Evolutionary conservation across 805 yeast species (phyloP).

Genomic region (Geotrichum ghanense): DNA sequence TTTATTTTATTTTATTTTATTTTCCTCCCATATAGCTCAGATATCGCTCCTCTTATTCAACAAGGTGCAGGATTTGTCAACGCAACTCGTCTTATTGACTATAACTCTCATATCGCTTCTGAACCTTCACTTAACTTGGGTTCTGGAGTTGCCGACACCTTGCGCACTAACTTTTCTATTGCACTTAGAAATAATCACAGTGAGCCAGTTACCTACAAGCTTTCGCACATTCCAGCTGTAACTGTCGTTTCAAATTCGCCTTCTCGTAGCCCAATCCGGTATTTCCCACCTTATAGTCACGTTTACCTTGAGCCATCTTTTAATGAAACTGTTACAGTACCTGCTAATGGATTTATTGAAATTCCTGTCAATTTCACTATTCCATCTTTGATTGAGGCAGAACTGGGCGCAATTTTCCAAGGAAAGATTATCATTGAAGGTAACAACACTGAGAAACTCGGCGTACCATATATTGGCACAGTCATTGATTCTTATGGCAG

Average conservation of each 20-base stretch:
- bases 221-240: not conserved
- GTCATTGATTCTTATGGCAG: not conserved
- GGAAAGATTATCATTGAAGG: not conserved
- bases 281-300: not conserved
- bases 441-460: not conserved
- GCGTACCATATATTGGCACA: not conserved
- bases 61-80: constrained; percentile 16
- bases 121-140: not conserved
- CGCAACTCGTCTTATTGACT: constrained; percentile 7
- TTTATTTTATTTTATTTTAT: too few relatives aligned
- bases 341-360: not conserved
- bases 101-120: not conserved
- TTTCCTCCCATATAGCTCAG: not conserved
- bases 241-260: not conserved
- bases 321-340: not conserved
- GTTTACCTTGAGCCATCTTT: not conserved
- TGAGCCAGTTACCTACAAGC: not conserved
- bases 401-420: not conserved
- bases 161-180: not conserved
- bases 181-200: not conserved
- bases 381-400: not conserved
- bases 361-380: not conserved
- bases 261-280: not conserved
- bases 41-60: constrained; percentile 12
- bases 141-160: not conserved